Evolutionary conservation across 73 alveolate species (phyloP), one percentile per base, ranked within the genome.

Genomic region (Uronychia setigera): DNA sequence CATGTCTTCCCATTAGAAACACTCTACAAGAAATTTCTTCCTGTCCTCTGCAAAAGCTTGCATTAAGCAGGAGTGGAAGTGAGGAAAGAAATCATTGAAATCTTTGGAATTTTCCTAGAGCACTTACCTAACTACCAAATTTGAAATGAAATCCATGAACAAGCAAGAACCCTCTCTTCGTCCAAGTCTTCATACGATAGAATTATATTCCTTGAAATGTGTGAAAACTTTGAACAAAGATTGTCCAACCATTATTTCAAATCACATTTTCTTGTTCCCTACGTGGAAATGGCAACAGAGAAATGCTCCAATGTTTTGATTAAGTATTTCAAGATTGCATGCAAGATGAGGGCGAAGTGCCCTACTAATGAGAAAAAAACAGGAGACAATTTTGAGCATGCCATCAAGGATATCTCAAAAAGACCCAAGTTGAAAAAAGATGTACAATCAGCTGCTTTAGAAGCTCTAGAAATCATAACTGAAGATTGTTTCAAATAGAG

Each of bases 341-440:
- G 30, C 29, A 26, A 26, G 32, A 76, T 76, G 59, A 76, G 81
- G 27, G 27, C 29, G n/a, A 76, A 76, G 59, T 9, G 25, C 59
- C 81, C 81, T 9, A 76, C 59, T 30, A 32, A 76, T 32, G 28
- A 76, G 27, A 76, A 29, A 11, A 76, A 76, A 58, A 26, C 32
- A 5, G 81, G 58, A 13, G 81, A 25, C n/a, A 25, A 5, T 5
- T 31, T 76, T 76, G 81, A 76, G 46, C 1, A 11, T 11, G 1
- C 35, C 27, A 9, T 76, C n/a, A 76, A 76, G 30, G 29, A 26
- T 9, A 76, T 76, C 46, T 30, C 5, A 30, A 31, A 9, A 27
- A 76, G 32, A 27, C n/a, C 81, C 29, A 26, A 76, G n/a, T 30
- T 31, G 59, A 29, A 29, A 19, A 19, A 5, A 31, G 81, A 76